A percentile compares a stretch with the other conserved stretches of the same genome.
Evolutionary conservation across 2,329 filamentous ascomycete genomes (phyloP).

Genomic region (Sporothrix pseudoabietina): DNA sequence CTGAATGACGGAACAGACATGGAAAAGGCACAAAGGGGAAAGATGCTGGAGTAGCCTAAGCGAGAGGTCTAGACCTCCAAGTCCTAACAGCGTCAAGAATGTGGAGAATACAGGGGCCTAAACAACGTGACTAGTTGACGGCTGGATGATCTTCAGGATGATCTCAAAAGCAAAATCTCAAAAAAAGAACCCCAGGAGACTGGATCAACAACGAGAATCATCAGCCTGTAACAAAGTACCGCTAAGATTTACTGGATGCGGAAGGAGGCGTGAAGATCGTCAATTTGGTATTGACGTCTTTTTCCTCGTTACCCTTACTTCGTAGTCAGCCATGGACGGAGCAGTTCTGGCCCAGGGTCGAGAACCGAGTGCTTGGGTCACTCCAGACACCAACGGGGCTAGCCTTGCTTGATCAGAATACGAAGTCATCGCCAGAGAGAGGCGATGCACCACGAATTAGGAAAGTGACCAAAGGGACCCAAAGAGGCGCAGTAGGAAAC

Average conservation of each 20-base stretch:
- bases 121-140: constrained; percentile 1
- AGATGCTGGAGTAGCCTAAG: not conserved
- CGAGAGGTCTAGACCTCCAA: not conserved
- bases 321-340: not conserved
- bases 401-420: not conserved
- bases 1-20: not conserved
- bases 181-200: not conserved
- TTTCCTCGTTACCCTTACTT: not conserved
- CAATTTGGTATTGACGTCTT: not conserved
- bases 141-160: not conserved
- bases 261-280: constrained; percentile 4
- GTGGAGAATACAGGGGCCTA: not conserved
- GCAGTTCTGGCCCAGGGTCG: not conserved
- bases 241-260: constrained; percentile 12
- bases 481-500: not conserved
- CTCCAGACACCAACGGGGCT: not conserved
- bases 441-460: not conserved
- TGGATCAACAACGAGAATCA: not conserved
- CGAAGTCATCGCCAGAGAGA: not conserved
- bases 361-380: not conserved
- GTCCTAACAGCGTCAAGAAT: not conserved
- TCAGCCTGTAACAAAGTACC: not conserved
- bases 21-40: not conserved
- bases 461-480: not conserved
- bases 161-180: not conserved